Evolutionary conservation across 306 rosid species (phyloP), one percentile per base, ranked within the genome.

Genomic region (Ochetophila trinervis): DNA sequence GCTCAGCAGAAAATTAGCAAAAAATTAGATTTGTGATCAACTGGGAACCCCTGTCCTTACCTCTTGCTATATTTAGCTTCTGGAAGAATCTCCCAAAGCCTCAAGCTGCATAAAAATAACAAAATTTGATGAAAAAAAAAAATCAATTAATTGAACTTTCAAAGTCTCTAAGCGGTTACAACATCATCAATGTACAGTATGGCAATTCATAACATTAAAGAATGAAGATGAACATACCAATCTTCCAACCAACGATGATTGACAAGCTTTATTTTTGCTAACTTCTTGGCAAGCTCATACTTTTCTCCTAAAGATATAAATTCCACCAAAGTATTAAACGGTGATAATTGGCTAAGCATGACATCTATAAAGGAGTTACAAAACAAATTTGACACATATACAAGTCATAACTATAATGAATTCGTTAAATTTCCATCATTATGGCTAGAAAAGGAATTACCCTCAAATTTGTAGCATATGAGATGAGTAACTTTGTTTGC

Each of bases 221-320:
- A 44, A 53, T 44, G 49, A 53, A 63, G 58, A 67, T 34, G 56
- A 62, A 71, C 79, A 34, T 75, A 84, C 97, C 96, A 83, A 80
- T 91, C 91, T 80, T 91, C 97, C 82, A 91, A 70, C 97, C 97
- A 91, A 36, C 82, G 87, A 76, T 91, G 97, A 72, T 85, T 88
- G 57, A 91, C 87, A 71, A 91, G 84, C 88, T 87, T 91, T 77
- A 91, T 87, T 34, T 76, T 72, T 21, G 69, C 74, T 73, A 88
- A 17, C 75, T 50, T 91, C 73, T 77, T 88, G 76, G 96, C 97
- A 82, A 91, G 95, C 55, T 85, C 90, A 21, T 86, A 91, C 76
- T 91, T 91, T 65, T 91, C 99, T 63, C 99, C 97, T 93, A n/a
- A 21, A 77, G 17, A 71, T 14, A 53, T 37, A 64, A 61, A 53